Evolutionary conservation across 2,329 filamentous ascomycete genomes (phyloP).

Genomic region (Aspergillus pseudonomiae): DNA sequence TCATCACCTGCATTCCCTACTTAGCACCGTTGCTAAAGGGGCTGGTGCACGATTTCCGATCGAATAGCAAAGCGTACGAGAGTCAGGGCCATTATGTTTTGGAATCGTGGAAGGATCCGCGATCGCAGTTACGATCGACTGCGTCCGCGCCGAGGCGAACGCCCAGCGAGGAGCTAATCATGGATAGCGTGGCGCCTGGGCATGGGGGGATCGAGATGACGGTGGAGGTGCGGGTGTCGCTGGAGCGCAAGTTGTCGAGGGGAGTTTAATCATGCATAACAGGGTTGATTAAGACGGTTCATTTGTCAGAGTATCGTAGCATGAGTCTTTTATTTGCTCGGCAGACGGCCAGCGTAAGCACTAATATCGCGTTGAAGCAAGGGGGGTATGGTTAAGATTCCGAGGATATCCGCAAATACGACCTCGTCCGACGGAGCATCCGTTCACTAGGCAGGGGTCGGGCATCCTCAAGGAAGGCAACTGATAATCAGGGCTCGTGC

Average conservation of each 20-base stretch:
- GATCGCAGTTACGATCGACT: neutral
- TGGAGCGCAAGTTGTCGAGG: neutral
- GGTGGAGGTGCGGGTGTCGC: neutral
- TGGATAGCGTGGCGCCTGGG: neutral
- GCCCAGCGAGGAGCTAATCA: constrained; percentile 28
- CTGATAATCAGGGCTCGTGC: too few relatives aligned
- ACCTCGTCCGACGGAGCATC: neutral
- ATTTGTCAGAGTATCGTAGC: neutral
- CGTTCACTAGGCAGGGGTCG: neutral
- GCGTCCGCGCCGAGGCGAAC: constrained; percentile 18
- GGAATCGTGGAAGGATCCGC: constrained; percentile 26
- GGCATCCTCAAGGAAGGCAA: neutral
- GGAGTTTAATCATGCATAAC: neutral
- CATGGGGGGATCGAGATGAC: neutral
- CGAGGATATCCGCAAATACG: neutral
- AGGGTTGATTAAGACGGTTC: neutral
- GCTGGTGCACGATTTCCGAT: constrained; percentile 33
- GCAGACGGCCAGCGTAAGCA: neutral
- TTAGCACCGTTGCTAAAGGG: constrained; percentile 34
- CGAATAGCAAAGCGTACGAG: constrained; percentile 36
- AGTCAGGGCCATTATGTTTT: constrained; percentile 23
- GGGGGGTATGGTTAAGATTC: neutral
- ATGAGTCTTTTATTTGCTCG: neutral
- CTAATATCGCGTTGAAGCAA: neutral
- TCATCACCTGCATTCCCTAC: constrained; percentile 38